Evolutionary conservation across 345 rosid species (phyloP).

Genomic region (Trapa incisa): DNA sequence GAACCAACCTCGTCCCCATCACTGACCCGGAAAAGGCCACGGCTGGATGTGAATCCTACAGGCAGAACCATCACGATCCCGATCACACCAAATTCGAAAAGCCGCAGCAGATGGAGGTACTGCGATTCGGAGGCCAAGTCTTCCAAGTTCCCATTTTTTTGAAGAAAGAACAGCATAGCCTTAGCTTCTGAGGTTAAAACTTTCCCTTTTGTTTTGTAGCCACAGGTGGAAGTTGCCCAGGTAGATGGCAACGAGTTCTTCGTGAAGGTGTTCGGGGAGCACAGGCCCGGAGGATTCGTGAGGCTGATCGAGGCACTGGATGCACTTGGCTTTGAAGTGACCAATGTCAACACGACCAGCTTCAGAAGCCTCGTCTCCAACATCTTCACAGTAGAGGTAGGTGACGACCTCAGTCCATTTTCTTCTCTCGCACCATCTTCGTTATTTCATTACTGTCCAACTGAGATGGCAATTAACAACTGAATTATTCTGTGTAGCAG

Average conservation of each 20-base stretch:
- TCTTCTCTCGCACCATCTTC: too few relatives aligned
- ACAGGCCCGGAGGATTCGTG: conserved; percentile 68
- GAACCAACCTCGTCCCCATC: conserved; percentile 18
- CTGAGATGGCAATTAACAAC: neutral
- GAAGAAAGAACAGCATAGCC: too few relatives aligned
- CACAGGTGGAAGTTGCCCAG: conserved; percentile 84
- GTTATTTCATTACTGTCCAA: neutral
- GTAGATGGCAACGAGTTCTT: conserved; percentile 75
- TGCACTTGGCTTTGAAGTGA: conserved; percentile 76
- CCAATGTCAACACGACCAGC: conserved; percentile 73
- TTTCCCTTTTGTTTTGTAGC: conserved; percentile 23
- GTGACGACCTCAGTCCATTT: neutral
- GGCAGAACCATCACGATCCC: conserved; percentile 29
- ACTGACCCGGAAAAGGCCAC: conserved; percentile 13
- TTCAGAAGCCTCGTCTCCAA: conserved; percentile 69
- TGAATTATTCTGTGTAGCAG: conserved; percentile 18
- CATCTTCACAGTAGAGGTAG: conserved; percentile 81
- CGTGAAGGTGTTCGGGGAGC: conserved; percentile 83
- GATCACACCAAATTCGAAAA: conserved; percentile 34
- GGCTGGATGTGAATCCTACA: conserved; percentile 24
- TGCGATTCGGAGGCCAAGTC: neutral
- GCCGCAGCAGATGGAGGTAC: conserved; percentile 92
- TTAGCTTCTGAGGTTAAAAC: too few relatives aligned
- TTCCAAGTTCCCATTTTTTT: neutral
- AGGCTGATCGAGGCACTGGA: conserved; percentile 76